A percentile compares a stretch with the other conserved stretches of the same genome.
Evolutionary conservation across 2,329 filamentous ascomycete species (phyloP).

Genomic region (Decorospora gaudefroyi): DNA sequence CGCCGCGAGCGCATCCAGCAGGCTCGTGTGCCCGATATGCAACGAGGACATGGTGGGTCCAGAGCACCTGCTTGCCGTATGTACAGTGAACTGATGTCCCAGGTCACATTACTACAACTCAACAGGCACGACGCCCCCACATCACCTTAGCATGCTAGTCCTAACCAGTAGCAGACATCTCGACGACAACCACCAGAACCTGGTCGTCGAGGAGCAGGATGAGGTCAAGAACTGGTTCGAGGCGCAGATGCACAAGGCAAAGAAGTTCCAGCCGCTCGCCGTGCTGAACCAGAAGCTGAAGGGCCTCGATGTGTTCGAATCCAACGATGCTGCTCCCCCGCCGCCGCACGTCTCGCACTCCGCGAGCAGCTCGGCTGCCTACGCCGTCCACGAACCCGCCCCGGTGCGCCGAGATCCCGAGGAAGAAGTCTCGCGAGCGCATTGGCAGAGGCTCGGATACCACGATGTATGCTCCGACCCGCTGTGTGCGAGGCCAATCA

Average conservation of each 20-base stretch:
- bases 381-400: slow-evolving; percentile 42
- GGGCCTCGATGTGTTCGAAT: slow-evolving; percentile 90
- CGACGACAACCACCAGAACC: slow-evolving; percentile 87
- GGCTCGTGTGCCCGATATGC: slow-evolving; percentile 94
- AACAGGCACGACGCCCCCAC: slow-evolving; percentile 56
- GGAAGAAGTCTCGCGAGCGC: slow-evolving; percentile 80
- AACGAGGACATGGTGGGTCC: slow-evolving; percentile 87
- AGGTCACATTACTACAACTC: slow-evolving; percentile 90
- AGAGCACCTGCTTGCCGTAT: slow-evolving; percentile 18
- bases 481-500: slow-evolving; percentile 63
- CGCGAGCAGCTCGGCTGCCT: slow-evolving; percentile 37
- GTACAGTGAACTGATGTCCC: slow-evolving; percentile 34
- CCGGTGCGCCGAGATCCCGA: slow-evolving; percentile 70
- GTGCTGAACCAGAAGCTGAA: slow-evolving; percentile 92
- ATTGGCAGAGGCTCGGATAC: slow-evolving; percentile 81
- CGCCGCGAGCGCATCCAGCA: slow-evolving; percentile 63
- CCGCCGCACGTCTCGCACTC: slow-evolving; percentile 44
- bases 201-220: slow-evolving; percentile 85
- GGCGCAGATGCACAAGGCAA: slow-evolving; percentile 89
- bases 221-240: slow-evolving; percentile 98
- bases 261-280: slow-evolving; percentile 87
- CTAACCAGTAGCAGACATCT: slow-evolving; percentile 62
- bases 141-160: slow-evolving; percentile 12
- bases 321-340: slow-evolving; percentile 72
- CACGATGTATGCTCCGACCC: slow-evolving; percentile 87